Evolutionary conservation across 192 early-diverging fungal genomes (phyloP).

Genomic region (Coemansia umbellata): DNA sequence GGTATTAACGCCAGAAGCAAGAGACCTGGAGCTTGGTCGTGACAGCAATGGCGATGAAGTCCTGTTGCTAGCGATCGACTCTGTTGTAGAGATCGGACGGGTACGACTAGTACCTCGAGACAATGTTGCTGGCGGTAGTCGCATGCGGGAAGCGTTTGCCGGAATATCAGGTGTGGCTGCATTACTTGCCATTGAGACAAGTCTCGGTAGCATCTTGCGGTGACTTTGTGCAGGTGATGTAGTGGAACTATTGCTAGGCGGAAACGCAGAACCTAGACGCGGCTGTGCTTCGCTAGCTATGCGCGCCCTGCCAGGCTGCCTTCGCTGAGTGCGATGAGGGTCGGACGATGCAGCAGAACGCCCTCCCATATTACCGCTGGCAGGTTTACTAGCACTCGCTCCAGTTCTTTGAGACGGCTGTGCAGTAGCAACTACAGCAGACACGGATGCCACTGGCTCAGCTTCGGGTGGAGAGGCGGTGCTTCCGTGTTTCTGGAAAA

Average conservation of each 20-base stretch:
- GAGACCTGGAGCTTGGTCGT: constrained; percentile 24
- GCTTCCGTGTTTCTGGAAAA: neutral
- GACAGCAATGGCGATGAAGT: constrained; percentile 37
- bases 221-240: constrained; percentile 16
- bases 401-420: no score
- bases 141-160: neutral
- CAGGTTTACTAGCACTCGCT: no score
- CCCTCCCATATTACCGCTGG: neutral
- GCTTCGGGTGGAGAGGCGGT: neutral
- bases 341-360: neutral
- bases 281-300: constrained; percentile 21
- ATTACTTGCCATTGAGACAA: neutral
- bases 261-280: neutral
- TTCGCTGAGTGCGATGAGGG: constrained; percentile 12
- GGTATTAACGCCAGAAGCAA: neutral
- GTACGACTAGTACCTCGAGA: constrained; percentile 25
- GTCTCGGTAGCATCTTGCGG: constrained; percentile 34
- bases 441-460: no score
- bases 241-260: constrained; percentile 1
- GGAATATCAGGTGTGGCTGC: neutral
- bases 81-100: constrained; percentile 36
- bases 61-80: constrained; percentile 28
- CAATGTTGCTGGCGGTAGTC: constrained; percentile 27
- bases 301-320: constrained; percentile 13
- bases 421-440: no score